Base-by-base conservation (phyloP, 2,329 filamentous ascomycete genomes). In the Fusarium globosum region DNA sequence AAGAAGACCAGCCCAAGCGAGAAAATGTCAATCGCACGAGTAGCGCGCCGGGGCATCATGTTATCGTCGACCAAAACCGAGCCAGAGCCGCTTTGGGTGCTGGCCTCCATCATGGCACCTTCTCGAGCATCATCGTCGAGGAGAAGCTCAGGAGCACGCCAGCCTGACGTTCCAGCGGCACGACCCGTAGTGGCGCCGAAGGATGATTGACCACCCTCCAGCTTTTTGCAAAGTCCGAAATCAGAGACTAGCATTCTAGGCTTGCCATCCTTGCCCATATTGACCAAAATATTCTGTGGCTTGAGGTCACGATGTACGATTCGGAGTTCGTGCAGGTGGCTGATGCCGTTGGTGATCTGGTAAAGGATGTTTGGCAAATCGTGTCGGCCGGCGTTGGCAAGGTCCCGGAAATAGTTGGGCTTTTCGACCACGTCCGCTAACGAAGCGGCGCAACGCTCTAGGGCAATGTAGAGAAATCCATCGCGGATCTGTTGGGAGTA, bases 281-380 rank as follows among this genome's bases (percentile, higher is more conserved):
- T 89, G 67, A 98, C 95, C 3, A 99, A 87, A 57, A 99, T 98
- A 77, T 99, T 99, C 79, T 99, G 96, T 2, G 96, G 96, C 81
- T 99, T 99, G 78, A 99, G 89, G 79, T 99, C 96, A 60, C 96
- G 93, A 81, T 99, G 96, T 7, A 99, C 97, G 79, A 99, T 98
- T 69, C 96, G 93, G 48, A 98, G 88, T 23, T 91, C 92, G 82
- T 99, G 96, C 15, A 99, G 86, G 81, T 98, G 95, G 65, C 92
- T 91, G 36, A 99, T 89, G 41, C 96, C 96, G 63, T 93, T 92
- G 5, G 95, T 94, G 69, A 99, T 95, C 80, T 99, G 96, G 66
- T 94, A 92, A 42, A 99, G 84, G 5, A 97, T 91, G 71, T 91
- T 90, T 0, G 93, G 93, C 57, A 97, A 85, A 77, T 98, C 94